phyloP scores from a whole-genome alignment of 441 rosid genomes.

The Croton setiger region DNA sequence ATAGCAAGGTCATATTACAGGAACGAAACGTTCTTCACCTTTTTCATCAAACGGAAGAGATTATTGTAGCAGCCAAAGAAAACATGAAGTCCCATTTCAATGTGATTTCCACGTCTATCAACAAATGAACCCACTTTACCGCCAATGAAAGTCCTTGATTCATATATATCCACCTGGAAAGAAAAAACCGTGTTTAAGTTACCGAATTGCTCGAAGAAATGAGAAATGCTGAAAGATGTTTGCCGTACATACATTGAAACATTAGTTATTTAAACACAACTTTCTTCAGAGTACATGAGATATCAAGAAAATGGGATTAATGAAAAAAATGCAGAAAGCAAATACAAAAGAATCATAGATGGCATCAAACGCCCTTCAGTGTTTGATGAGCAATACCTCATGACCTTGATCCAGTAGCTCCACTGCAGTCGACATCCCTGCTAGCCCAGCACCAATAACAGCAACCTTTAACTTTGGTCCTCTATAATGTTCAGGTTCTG shows the following conservation, averaged over 20 bases:
- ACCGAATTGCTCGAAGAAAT: conserved; percentile 5
- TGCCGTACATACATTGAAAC: conserved; percentile 2
- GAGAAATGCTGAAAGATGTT: neutral
- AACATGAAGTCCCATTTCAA: conserved; percentile 98
- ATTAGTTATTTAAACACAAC: neutral
- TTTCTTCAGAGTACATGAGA: conserved; percentile 3
- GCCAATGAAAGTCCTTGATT: conserved; percentile 84
- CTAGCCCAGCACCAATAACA: conserved; percentile 96
- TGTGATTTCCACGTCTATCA: conserved; percentile 88
- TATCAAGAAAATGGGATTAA: neutral
- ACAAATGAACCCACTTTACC: conserved; percentile 99
- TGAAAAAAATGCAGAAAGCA: neutral
- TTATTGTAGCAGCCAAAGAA: conserved; percentile 98
- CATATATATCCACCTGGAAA: conserved; percentile 91
- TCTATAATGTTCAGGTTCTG: conserved; percentile 82
- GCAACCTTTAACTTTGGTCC: conserved; percentile 98
- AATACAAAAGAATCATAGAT: neutral
- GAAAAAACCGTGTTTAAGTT: neutral
- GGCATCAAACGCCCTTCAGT: neutral
- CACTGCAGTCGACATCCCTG: conserved; percentile 98
- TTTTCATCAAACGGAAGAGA: conserved; percentile 94
- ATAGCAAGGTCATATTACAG: neutral
- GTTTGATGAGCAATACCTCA: conserved; percentile 48
- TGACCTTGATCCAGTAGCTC: conserved; percentile 99
- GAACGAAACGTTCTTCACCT: conserved; percentile 41